Base-by-base conservation (phyloP, 2,329 filamentous ascomycete species). In the Byssoonygena ceratinophila region DNA sequence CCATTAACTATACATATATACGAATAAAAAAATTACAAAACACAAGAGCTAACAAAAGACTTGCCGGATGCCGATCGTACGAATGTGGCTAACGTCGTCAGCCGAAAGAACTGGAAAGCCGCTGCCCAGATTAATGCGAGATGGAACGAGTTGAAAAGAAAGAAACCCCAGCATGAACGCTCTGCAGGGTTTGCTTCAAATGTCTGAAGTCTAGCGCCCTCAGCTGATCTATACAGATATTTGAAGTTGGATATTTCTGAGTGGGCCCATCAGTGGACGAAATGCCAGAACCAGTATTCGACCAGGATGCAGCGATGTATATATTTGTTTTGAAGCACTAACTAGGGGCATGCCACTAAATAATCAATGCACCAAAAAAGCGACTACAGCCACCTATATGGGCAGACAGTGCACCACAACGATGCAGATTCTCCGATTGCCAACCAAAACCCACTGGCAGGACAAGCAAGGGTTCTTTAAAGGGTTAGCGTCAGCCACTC, bases 61-160 rank as follows among this genome's bases (percentile, higher is more conserved):
- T 44, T 44, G 40, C 40, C 40, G 40, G 29, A 44, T 18, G 40
- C 40, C 27, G 40, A 44, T 44, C 40, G 40, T 16, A 27, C 16
- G 40, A 3, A 44, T 27, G 40, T 44, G 22, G 40, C 23, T 44
- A 29, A 16, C 2, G 11, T 8, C 2, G n/a, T 44, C 22, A 11
- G 4, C 8, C 40, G 22, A 27, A 29, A 14, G 40, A 29, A 12
- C 16, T 12, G 22, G 23, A 12, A 44, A 25, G 16, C 40, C 9
- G 23, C 22, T 29, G 9, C 12, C 5, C 6, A 44, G 3, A 12
- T 23, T n/a, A 6, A 27, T 12, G 8, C 40, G 22, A n/a, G n/a
- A 5, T 1, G 12, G 29, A 44, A 4, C 18, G 18, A 12, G n/a
- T 23, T 23, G 37, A 22, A 40, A 40, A 2, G 18, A 23, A 23